Conservation (phyloP, 768 basidiomycete species). For the Pleurotus salmoneostramineus region DNA sequence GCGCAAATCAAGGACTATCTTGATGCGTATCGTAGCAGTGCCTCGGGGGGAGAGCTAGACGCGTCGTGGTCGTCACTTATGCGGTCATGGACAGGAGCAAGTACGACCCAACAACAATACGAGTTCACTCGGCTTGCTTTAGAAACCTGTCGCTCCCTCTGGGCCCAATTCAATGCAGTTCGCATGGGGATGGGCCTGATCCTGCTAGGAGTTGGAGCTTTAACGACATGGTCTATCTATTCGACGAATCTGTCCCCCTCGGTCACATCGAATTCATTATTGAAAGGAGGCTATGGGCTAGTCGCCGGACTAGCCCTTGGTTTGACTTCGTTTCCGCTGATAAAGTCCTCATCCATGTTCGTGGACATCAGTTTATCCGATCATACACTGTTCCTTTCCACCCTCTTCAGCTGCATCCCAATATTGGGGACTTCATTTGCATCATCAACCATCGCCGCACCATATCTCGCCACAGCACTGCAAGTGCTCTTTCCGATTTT, state of each 20-base stretch:
- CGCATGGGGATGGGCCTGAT: conserved; percentile 73
- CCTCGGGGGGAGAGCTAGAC: conserved; percentile 73
- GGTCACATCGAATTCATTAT: conserved; percentile 35
- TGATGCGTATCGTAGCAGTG: conserved; percentile 65
- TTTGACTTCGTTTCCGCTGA: conserved; percentile 22
- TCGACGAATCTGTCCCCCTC: conserved; percentile 34
- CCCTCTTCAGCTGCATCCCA: conserved; percentile 36
- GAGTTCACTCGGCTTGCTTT: conserved; percentile 62
- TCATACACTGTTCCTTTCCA: conserved; percentile 42
- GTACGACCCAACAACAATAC: conserved; percentile 31
- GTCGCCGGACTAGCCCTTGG: conserved; percentile 36
- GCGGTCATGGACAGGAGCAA: conserved; percentile 36
- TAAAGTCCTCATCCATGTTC: conserved; percentile 28
- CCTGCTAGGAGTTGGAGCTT: conserved; percentile 52
- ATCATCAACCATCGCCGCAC: conserved; percentile 29
- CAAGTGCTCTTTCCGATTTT: conserved; percentile 29
- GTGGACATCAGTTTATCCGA: conserved; percentile 49
- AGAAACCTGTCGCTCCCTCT: conserved; percentile 73
- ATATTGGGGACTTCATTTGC: conserved; percentile 36
- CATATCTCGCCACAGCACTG: conserved; percentile 20
- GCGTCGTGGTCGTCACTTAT: conserved; percentile 54
- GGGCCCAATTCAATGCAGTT: conserved; percentile 90
- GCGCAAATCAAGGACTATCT: conserved; percentile 77
- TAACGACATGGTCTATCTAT: conserved; percentile 56
- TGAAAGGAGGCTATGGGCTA: conserved; percentile 26